Percentiles rank a stretch among this genome's conserved stretches.
phyloP scores from a whole-genome alignment of 2,329 filamentous ascomycete genomes.

The Parascedosporium putredinis region DNA sequence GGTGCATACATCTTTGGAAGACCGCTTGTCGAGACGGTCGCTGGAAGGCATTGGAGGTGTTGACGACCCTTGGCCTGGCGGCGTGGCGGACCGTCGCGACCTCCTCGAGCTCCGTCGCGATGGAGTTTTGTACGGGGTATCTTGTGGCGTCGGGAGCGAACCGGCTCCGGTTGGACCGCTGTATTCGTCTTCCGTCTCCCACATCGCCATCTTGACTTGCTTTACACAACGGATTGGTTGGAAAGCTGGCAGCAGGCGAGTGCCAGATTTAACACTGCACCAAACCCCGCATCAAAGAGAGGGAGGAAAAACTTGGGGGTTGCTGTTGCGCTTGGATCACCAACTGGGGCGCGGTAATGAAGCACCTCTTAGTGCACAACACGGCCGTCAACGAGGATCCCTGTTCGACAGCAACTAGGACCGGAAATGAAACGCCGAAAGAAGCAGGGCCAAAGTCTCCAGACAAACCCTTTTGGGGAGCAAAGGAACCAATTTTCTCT shows the following conservation, averaged over 20 bases:
- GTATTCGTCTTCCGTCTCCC: constrained; percentile 56
- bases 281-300: background rate
- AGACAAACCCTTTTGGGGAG: no score
- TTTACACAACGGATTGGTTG: background rate
- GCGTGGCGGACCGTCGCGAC: constrained; percentile 58
- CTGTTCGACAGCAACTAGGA: background rate
- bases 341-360: background rate
- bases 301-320: no score
- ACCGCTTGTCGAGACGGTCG: constrained; percentile 36
- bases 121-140: constrained; percentile 62
- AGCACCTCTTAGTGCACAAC: background rate
- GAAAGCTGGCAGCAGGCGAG: background rate
- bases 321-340: background rate
- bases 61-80: constrained; percentile 45
- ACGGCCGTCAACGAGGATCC: background rate
- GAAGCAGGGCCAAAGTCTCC: no score
- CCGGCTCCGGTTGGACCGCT: constrained; percentile 41
- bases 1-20: constrained; percentile 46
- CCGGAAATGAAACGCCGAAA: background rate
- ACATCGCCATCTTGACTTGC: constrained; percentile 39
- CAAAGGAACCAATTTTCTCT: no score
- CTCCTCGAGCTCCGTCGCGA: constrained; percentile 48
- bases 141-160: constrained; percentile 58
- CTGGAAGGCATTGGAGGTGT: constrained; percentile 37
- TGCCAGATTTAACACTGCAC: background rate